Evolutionary conservation across 164 flowering plant genomes (phyloP).

Genomic region (Tetracentron sinense): DNA sequence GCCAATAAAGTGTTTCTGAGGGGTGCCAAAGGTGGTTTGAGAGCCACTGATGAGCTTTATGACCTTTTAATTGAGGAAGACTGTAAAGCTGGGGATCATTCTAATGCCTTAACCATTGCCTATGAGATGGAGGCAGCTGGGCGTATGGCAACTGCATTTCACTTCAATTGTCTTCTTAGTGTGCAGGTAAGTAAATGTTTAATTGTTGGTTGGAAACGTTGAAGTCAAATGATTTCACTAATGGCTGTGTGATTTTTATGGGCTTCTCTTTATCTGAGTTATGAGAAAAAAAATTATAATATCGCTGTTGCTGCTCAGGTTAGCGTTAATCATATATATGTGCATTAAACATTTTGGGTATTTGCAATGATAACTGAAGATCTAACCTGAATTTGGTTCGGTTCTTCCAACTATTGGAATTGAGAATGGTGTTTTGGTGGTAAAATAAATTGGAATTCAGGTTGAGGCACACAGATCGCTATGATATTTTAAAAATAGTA

Average conservation of each 20-base stretch:
- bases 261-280: background rate
- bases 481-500: too few relatives aligned
- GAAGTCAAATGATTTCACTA: background rate
- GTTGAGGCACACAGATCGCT: too few relatives aligned
- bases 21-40: conserved; percentile 82
- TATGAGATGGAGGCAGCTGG: conserved; percentile 99
- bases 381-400: background rate
- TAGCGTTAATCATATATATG: background rate
- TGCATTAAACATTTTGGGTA: background rate
- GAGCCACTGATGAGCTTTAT: conserved; percentile 85
- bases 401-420: too few relatives aligned
- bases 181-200: conserved; percentile 55
- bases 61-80: conserved; percentile 85
- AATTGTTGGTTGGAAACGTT: background rate
- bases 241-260: background rate
- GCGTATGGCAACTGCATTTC: conserved; percentile 89
- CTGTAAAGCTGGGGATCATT: conserved; percentile 92
- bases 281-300: background rate
- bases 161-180: conserved; percentile 92
- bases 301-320: background rate
- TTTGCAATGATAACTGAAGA: background rate
- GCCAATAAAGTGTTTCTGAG: conserved; percentile 84
- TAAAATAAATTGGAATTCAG: too few relatives aligned
- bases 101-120: conserved; percentile 89
- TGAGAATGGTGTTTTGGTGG: too few relatives aligned